Base-by-base conservation (phyloP, 768 basidiomycete genomes). In the Xerocomus brunneocitrinus region DNA sequence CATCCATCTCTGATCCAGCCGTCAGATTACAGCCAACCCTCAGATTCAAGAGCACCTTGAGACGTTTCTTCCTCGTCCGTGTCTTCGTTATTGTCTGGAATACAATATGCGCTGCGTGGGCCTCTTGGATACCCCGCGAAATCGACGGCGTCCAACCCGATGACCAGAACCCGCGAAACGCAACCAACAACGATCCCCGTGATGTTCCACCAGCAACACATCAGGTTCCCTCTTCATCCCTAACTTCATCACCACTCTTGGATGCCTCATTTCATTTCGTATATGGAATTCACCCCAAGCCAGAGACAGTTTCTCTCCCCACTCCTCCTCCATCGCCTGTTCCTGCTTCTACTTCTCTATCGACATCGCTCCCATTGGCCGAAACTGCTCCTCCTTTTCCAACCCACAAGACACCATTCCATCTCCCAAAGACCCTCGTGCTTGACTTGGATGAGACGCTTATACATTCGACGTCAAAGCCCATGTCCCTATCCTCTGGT, bases 391-490 rank as follows among this genome's bases (percentile, higher is more conserved):
- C 85, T 51, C 70, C 74, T n/a, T 65, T 75, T 24, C 59, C 69
- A 16, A 52, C 67, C 8, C 80, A 82, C 58, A 84, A 79, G 63
- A 81, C 85, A 0, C 84, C 87, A 3, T 87, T 95, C 58, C 87
- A 87, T 62, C 76, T 83, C 31, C 93, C 83, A 27, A 99, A 99
- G 76, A 97, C 94, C 0, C 84, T 99, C 35, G 94, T 99, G 30
- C 83, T 99, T 41, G 97, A 99, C 73, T 78, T 99, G 48, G 97
- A 99, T 69, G 97, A 99, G 74, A 99, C 97, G 1, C 83, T 99
- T 45, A 98, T 98, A 53, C 97, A 99, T 67, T 97, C 95, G 2
- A 98, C 97, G 0, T 91, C 93, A 16, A 79, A 92, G 35, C 87
- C 90, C 25, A 76, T 88, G 32, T 69, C 74, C 47, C 68, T 76